Evolutionary conservation across 805 yeast genomes (phyloP).

Genomic region (Metschnikowia reukaufii): DNA sequence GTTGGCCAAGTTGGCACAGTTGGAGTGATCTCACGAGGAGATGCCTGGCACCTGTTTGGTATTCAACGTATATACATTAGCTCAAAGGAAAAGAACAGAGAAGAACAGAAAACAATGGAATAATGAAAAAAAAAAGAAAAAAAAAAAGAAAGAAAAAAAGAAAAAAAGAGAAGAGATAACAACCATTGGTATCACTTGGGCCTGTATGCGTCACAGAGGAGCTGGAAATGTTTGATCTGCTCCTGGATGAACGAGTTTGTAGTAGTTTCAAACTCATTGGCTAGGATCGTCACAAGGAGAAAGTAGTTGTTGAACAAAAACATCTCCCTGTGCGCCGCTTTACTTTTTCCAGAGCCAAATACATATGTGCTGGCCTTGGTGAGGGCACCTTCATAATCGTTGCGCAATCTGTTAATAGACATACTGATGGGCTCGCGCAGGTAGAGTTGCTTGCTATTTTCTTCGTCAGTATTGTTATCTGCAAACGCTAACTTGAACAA

Average conservation of each 20-base stretch:
- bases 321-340: slow-evolving; percentile 55
- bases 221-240: slow-evolving; percentile 39
- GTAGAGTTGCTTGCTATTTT: slow-evolving; percentile 26
- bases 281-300: slow-evolving; percentile 57
- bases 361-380: slow-evolving; percentile 61
- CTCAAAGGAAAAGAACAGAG: background rate
- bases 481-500: slow-evolving; percentile 53
- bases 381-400: slow-evolving; percentile 76
- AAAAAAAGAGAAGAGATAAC: background rate
- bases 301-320: slow-evolving; percentile 75
- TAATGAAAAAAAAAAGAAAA: too few relatives aligned
- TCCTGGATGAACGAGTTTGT: slow-evolving; percentile 31
- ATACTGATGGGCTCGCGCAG: slow-evolving; percentile 70
- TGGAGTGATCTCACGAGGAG: too few relatives aligned
- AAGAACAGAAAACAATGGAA: background rate
- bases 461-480: slow-evolving; percentile 21
- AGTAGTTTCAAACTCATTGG: slow-evolving; percentile 33
- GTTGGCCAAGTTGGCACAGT: slow-evolving; percentile 53
- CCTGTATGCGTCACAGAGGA: slow-evolving; percentile 42
- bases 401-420: slow-evolving; percentile 66
- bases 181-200: slow-evolving; percentile 8
- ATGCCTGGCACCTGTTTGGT: too few relatives aligned
- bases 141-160: background rate
- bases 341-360: slow-evolving; percentile 32
- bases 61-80: too few relatives aligned